These are phyloP conservation scores for Ceratobasidium sp. DNA, from an alignment of 1,284 basidiomycete genomes.

Conservation along the genomic window DNA sequence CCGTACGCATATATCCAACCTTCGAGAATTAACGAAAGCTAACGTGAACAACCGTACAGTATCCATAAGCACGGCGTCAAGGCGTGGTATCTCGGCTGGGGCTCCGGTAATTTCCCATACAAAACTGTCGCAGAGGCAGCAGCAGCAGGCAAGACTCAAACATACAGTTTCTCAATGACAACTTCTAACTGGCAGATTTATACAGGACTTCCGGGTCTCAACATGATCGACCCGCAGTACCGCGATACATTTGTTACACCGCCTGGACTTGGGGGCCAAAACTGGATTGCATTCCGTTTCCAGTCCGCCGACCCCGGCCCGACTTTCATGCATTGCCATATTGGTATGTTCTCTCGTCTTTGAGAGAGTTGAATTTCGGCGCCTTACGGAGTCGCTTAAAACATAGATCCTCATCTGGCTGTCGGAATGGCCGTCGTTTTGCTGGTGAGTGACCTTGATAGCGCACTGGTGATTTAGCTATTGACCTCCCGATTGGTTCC, in stretches of 20 bases:
- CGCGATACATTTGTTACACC: constrained; percentile 35
- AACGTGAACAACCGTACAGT: not conserved
- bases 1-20: not conserved
- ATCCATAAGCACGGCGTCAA: constrained; percentile 32
- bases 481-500: not conserved
- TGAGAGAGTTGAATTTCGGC: not conserved
- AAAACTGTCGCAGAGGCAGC: constrained; percentile 27
- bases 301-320: constrained; percentile 32
- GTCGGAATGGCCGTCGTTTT: constrained; percentile 31
- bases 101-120: constrained; percentile 31
- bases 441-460: not conserved
- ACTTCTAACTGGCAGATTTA: no score
- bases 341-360: constrained; percentile 2
- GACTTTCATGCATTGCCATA: constrained; percentile 32
- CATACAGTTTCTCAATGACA: no score
- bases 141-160: constrained; percentile 4
- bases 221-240: constrained; percentile 31
- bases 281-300: constrained; percentile 38
- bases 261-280: constrained; percentile 16
- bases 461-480: not conserved
- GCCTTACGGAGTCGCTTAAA: no score
- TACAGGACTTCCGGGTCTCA: constrained; percentile 8
- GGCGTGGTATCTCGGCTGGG: constrained; percentile 33
- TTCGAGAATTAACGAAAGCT: not conserved
- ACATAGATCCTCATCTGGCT: constrained; percentile 28